Conservation (phyloP, 1,139 yeast species). For the Candida tropicalis region DNA sequence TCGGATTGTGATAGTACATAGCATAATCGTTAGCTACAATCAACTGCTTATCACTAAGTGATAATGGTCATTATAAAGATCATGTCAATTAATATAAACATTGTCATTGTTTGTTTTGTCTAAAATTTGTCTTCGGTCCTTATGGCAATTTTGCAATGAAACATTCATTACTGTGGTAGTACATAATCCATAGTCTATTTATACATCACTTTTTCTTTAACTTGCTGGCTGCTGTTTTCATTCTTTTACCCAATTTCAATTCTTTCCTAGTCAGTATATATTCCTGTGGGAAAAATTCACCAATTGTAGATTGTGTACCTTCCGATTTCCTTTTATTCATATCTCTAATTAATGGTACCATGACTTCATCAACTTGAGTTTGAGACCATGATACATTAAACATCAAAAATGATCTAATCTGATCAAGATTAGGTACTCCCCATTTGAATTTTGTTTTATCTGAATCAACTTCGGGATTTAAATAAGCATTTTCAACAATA, state of each 20-base stretch:
- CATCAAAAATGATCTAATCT: slow-evolving; percentile 69
- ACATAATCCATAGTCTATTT: too few relatives aligned
- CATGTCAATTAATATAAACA: too few relatives aligned
- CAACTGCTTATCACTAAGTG: too few relatives aligned
- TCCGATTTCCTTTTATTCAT: slow-evolving; percentile 62
- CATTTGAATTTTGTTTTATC: slow-evolving; percentile 80
- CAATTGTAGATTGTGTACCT: slow-evolving; percentile 58
- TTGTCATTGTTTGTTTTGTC: too few relatives aligned
- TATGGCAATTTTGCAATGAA: too few relatives aligned
- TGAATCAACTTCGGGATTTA: slow-evolving; percentile 78
- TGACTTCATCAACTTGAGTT: slow-evolving; percentile 75
- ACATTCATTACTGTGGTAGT: too few relatives aligned
- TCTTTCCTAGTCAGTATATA: slow-evolving; percentile 47
- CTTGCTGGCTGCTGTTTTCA: slow-evolving; percentile 58
- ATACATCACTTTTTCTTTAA: slow-evolving; percentile 34
- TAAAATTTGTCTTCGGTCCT: too few relatives aligned
- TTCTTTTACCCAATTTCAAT: slow-evolving; percentile 57
- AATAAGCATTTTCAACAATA: slow-evolving; percentile 72
- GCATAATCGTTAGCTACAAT: too few relatives aligned
- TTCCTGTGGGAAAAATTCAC: slow-evolving; percentile 62
- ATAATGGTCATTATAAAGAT: too few relatives aligned
- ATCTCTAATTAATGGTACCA: slow-evolving; percentile 85
- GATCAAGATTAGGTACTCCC: slow-evolving; percentile 89
- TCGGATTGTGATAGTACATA: too few relatives aligned
- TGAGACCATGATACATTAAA: slow-evolving; percentile 81